Percentiles rank a stretch among this genome's conserved stretches.
Conservation (phyloP, 2,329 filamentous ascomycete genomes). For the Trichoderma atroviride region DNA sequence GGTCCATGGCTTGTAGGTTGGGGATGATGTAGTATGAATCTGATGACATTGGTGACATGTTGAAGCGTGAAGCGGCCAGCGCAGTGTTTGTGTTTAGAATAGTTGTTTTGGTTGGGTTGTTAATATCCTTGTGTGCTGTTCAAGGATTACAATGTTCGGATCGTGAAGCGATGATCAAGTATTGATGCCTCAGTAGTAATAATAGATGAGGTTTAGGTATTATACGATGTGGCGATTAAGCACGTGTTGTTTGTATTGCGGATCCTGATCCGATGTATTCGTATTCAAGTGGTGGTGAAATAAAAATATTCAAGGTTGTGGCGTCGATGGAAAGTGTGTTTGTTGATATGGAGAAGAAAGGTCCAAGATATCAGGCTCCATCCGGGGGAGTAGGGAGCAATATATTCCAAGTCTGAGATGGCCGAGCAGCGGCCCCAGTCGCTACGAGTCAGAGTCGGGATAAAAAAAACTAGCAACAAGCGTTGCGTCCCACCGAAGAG, state of each 20-base stretch:
- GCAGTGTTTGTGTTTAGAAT: neutral
- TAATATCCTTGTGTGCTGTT: neutral
- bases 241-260: constrained; percentile 11
- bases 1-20: constrained; percentile 39
- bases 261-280: constrained; percentile 21
- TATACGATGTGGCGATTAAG: neutral
- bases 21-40: constrained; percentile 34
- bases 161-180: neutral
- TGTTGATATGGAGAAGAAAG: neutral
- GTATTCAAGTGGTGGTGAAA: neutral
- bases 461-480: constrained; percentile 1
- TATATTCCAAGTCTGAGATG: constrained; percentile 14
- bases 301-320: neutral
- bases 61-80: constrained; percentile 21
- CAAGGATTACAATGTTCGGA: neutral
- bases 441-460: constrained; percentile 21
- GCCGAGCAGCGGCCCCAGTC: constrained; percentile 16
- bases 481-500: constrained; percentile 24
- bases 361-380: neutral
- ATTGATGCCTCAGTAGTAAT: neutral
- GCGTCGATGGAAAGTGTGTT: neutral
- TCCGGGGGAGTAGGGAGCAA: constrained; percentile 22
- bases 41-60: constrained; percentile 9
- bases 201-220: neutral
- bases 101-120: neutral